Evolutionary conservation across 257 asterid species (phyloP), one percentile per base, ranked within the genome.

Genomic region (Solanum raphanifolium): DNA sequence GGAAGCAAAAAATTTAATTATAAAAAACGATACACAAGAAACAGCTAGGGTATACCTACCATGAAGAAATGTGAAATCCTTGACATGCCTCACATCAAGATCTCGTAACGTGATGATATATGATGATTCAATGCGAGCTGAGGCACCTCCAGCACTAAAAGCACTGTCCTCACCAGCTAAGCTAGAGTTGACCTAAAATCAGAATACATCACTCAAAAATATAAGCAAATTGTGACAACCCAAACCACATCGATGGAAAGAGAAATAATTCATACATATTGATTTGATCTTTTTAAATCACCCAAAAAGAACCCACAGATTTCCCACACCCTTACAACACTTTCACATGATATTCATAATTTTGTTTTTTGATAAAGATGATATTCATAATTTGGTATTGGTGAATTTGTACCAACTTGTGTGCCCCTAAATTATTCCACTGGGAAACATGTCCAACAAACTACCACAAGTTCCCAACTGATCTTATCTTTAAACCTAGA

Each of bases 1-100:
- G 43, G 41, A 82, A 82, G 43, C 41, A 8, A 29, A 29, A 76
- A 79, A 43, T 60, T 43, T 48, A 23, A n/a, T 76, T 38, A 41
- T 39, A 76, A 18, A 48, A 81, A 81, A 48, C 2, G 20, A 81
- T 81, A 48, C 39, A 81, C 13, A 27, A 81, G 69, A 58, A 81
- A 48, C 29, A 48, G 89, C 69, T 72, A n/a, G 74, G 82, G 91
- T 87, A 88, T 71, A 66, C 98, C 94, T 91, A 96, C 99, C 99
- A 88, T 97, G 93, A 88, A 97, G 86, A 90, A 95, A 95, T 90
- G 92, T 89, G 88, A 97, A 93, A 90, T 97, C 98, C 90, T 95
- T 95, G 39, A 97, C 95, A 83, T 97, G 98, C 93, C 94, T 97
- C 98, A 97, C 94, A 85, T 95, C 98, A 91, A 97, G 95, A 92